Percentiles rank a stretch among this genome's conserved stretches.
Evolutionary conservation across 2,329 filamentous ascomycete species (phyloP).

Genomic region (Clarireedia monteithiana): DNA sequence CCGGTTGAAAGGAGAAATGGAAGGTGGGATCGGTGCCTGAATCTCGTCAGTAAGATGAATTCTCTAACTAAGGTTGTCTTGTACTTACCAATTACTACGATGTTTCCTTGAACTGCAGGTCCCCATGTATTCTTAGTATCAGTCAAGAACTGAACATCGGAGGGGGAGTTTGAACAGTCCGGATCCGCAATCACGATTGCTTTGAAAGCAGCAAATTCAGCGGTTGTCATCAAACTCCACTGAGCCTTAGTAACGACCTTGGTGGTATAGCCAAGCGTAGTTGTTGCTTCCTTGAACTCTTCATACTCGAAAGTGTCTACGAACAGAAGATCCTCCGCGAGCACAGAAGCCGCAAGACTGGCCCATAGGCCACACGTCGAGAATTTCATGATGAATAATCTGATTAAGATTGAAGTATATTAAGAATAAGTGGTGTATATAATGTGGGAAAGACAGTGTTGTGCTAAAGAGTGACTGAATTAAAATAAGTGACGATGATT

Average conservation of each 20-base stretch:
- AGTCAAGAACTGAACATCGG: constrained; percentile 31
- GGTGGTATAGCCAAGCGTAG: constrained; percentile 22
- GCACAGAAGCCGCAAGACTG: constrained; percentile 14
- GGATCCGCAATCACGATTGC: constrained; percentile 37
- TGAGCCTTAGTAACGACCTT: constrained; percentile 31
- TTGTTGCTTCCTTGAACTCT: constrained; percentile 19
- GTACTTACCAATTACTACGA: constrained; percentile 34
- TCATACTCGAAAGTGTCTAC: constrained; percentile 25
- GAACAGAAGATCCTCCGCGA: constrained; percentile 29
- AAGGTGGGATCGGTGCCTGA: constrained; percentile 28
- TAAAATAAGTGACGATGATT: background rate
- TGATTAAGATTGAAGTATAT: background rate
- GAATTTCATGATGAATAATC: constrained; percentile 13
- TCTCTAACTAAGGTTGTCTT: background rate
- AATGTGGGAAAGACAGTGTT: background rate
- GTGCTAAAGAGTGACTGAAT: constrained; percentile 3
- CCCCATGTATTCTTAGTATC: constrained; percentile 34
- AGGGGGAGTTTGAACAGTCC: constrained; percentile 28
- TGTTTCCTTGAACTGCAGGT: constrained; percentile 34
- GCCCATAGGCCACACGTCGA: constrained; percentile 12
- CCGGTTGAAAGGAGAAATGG: constrained; percentile 16
- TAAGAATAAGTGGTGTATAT: background rate
- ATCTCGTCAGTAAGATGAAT: background rate
- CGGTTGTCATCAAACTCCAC: constrained; percentile 33
- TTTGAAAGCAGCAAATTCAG: constrained; percentile 38